These are phyloP conservation scores for Calonectria naviculata DNA, from an alignment of 2,329 filamentous ascomycete species.

Conservation along the genomic window DNA sequence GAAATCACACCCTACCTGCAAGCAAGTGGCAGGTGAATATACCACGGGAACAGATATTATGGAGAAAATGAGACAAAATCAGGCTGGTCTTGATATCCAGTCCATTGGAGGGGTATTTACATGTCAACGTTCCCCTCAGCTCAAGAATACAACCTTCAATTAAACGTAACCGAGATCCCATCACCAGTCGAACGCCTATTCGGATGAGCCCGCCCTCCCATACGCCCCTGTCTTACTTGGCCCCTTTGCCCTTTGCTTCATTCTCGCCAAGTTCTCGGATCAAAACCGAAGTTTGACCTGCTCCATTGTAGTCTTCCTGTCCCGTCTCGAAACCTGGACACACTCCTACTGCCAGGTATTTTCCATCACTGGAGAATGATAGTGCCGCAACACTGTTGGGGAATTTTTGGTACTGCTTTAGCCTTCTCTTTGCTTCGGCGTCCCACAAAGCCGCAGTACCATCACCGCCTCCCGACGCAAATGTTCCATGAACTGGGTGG, in stretches of 20 bases:
- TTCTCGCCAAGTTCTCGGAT: slow-evolving; percentile 87
- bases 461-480: slow-evolving; percentile 90
- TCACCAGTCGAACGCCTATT: slow-evolving; percentile 45
- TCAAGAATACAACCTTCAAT: slow-evolving; percentile 32
- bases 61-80: neutral
- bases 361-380: slow-evolving; percentile 82
- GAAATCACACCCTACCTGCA: neutral
- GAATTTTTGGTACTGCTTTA: slow-evolving; percentile 90
- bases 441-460: slow-evolving; percentile 95
- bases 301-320: slow-evolving; percentile 79
- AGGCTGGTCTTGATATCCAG: slow-evolving; percentile 16
- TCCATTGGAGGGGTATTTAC: slow-evolving; percentile 47
- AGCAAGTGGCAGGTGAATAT: neutral
- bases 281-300: slow-evolving; percentile 80
- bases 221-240: slow-evolving; percentile 62
- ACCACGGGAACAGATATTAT: neutral
- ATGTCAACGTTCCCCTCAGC: slow-evolving; percentile 36
- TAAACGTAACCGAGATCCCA: slow-evolving; percentile 39
- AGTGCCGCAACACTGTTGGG: slow-evolving; percentile 81
- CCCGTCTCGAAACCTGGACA: slow-evolving; percentile 91
- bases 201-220: slow-evolving; percentile 32
- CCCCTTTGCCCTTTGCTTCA: slow-evolving; percentile 87
- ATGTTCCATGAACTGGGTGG: slow-evolving; percentile 85
- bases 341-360: slow-evolving; percentile 80
- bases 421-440: slow-evolving; percentile 87